phyloP scores from a whole-genome alignment of 2,329 filamentous ascomycete genomes.

The Ilyonectria robusta region DNA sequence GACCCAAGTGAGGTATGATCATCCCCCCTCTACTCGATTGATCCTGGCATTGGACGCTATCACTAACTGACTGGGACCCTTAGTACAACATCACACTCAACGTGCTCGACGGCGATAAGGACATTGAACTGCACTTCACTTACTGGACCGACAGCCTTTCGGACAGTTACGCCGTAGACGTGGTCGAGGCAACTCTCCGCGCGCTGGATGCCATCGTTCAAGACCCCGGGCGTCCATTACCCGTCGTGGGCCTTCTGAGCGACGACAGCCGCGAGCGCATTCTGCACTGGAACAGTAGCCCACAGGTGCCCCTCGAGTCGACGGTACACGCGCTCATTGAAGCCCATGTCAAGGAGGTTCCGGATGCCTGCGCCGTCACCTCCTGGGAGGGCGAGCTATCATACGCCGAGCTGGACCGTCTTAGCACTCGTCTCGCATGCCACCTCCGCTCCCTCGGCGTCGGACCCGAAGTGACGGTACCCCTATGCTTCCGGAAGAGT shows the following conservation, averaged over 20 bases:
- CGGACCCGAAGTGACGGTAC: slow-evolving; percentile 37
- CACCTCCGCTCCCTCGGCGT: not conserved
- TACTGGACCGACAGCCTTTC: not conserved
- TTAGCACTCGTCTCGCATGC: not conserved
- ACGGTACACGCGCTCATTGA: slow-evolving; percentile 9
- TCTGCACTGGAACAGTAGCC: not conserved
- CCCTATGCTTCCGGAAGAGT: slow-evolving; percentile 54
- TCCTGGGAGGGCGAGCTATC: slow-evolving; percentile 20
- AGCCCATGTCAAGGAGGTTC: slow-evolving; percentile 3
- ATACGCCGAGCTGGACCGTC: not conserved
- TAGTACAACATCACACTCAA: not conserved
- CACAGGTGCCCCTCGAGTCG: not conserved
- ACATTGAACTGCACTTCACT: not conserved
- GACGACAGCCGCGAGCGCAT: not conserved
- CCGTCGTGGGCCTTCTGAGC: not conserved
- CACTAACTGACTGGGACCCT: not conserved
- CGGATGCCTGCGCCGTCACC: not conserved
- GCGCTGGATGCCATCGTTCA: not conserved
- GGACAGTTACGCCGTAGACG: not conserved
- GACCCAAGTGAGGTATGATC: not conserved
- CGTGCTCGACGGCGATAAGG: not conserved
- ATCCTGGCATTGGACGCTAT: not conserved
- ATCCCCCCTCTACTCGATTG: not conserved
- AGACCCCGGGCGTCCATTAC: not conserved
- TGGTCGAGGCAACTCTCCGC: not conserved